Percentiles rank a stretch among this genome's conserved stretches.
Conservation (phyloP, 495 filamentous ascomycete species). For the Glonium stellatum region DNA sequence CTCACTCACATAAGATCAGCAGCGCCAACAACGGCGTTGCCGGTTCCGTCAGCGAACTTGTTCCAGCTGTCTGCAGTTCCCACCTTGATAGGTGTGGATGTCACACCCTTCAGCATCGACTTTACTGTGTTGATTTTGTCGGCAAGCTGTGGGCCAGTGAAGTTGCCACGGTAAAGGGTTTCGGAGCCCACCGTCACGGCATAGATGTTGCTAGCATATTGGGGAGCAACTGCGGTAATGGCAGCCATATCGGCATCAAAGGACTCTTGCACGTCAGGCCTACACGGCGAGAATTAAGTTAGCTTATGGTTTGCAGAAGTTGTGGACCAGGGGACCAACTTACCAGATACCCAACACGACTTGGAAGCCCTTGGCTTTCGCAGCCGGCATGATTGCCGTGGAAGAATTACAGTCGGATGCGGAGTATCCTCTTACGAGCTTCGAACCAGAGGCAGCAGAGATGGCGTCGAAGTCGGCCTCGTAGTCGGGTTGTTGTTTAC, state of each 20-base stretch:
- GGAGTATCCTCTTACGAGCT: constrained; percentile 64
- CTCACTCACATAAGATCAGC: constrained; percentile 55
- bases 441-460: constrained; percentile 38
- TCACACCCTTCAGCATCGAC: constrained; percentile 35
- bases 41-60: constrained; percentile 67
- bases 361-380: constrained; percentile 63
- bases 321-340: constrained; percentile 3
- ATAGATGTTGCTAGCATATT: constrained; percentile 56
- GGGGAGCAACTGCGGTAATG: constrained; percentile 42
- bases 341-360: constrained; percentile 75
- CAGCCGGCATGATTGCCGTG: constrained; percentile 61
- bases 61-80: constrained; percentile 82
- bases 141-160: constrained; percentile 57
- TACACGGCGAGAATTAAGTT: constrained; percentile 26
- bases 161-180: constrained; percentile 64
- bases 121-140: constrained; percentile 57
- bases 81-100: constrained; percentile 43
- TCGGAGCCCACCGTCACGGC: constrained; percentile 77
- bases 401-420: constrained; percentile 62
- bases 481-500: constrained; percentile 61
- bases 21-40: constrained; percentile 55
- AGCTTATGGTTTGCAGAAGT: not conserved
- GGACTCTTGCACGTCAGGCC: constrained; percentile 62
- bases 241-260: constrained; percentile 58
- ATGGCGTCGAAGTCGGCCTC: constrained; percentile 60